Conservation (phyloP, 495 filamentous ascomycete genomes). For the Immersiella caudata region DNA sequence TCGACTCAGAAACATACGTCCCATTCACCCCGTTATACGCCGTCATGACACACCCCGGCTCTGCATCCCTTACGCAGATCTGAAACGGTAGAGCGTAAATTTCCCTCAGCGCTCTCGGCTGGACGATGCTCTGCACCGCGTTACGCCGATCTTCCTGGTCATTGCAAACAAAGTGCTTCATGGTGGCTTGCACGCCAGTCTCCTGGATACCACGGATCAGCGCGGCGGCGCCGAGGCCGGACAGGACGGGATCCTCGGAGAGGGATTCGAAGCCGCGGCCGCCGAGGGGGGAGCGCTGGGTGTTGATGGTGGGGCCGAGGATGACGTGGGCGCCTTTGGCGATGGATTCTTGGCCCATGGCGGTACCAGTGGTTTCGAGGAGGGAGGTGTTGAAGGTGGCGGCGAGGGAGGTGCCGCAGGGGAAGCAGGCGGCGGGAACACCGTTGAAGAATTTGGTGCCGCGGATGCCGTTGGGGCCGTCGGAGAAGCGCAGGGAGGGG, state of each 20-base stretch:
- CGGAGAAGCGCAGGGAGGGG: constrained; percentile 66
- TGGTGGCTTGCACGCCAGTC: constrained; percentile 68
- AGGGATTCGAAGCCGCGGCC: constrained; percentile 80
- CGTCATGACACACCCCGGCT: constrained; percentile 72
- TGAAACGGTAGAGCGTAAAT: constrained; percentile 78
- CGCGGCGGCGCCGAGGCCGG: constrained; percentile 67
- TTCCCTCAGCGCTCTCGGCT: constrained; percentile 72
- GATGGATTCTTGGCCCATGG: constrained; percentile 70
- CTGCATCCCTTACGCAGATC: constrained; percentile 65
- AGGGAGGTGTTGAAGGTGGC: constrained; percentile 71
- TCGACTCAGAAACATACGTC: constrained; percentile 67
- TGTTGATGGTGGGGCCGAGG: constrained; percentile 76
- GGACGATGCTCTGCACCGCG: constrained; percentile 67
- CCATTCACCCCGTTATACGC: constrained; percentile 78
- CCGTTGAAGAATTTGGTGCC: constrained; percentile 76
- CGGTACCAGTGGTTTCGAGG: constrained; percentile 59
- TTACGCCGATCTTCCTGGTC: constrained; percentile 76
- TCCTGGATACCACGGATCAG: constrained; percentile 71
- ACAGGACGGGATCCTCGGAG: constrained; percentile 71
- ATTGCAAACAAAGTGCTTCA: constrained; percentile 85
- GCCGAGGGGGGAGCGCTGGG: constrained; percentile 74
- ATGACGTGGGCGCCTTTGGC: constrained; percentile 72
- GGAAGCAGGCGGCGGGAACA: constrained; percentile 67
- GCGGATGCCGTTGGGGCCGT: constrained; percentile 76
- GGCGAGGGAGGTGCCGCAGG: constrained; percentile 69